Evolutionary conservation across 129 eudicot species (phyloP).

Genomic region (Lactuca saligna): DNA sequence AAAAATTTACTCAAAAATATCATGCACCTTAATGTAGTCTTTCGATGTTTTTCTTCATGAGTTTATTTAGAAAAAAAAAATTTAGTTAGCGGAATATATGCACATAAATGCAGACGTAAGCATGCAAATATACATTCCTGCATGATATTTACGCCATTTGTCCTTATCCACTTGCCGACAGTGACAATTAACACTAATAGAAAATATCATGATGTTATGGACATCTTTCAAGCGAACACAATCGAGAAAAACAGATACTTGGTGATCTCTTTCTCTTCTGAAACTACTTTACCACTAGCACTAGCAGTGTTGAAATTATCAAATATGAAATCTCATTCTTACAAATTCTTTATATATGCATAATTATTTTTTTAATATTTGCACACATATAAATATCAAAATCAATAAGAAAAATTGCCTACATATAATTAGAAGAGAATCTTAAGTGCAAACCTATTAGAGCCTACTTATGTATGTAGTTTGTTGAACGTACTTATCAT

Average conservation of each 20-base stretch:
- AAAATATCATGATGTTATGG: constrained; percentile 1
- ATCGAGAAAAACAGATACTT: constrained; percentile 15
- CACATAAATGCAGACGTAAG: constrained; percentile 23
- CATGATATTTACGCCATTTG: constrained; percentile 13
- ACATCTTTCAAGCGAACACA: constrained; percentile 1
- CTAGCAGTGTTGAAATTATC: neutral
- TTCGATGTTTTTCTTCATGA: constrained; percentile 25
- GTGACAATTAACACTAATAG: constrained; percentile 15
- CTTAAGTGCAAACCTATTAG: constrained; percentile 15
- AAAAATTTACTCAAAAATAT: neutral
- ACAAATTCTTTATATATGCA: neutral
- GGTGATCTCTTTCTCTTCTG: neutral
- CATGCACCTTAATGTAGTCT: neutral
- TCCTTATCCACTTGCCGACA: constrained; percentile 22
- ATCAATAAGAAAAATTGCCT: constrained; percentile 28
- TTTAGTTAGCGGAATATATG: constrained; percentile 26
- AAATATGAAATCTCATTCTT: constrained; percentile 12
- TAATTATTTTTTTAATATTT: neutral
- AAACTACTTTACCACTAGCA: constrained; percentile 1
- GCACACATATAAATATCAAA: constrained; percentile 1
- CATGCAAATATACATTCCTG: constrained; percentile 25
- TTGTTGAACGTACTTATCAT: constrained; percentile 18
- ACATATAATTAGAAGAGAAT: constrained; percentile 34
- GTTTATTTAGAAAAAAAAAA: constrained; percentile 21
- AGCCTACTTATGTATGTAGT: constrained; percentile 12